Percentiles rank a stretch among this genome's conserved stretches.
phyloP scores from a whole-genome alignment of 768 basidiomycete genomes.

The Asterophora parasitica region DNA sequence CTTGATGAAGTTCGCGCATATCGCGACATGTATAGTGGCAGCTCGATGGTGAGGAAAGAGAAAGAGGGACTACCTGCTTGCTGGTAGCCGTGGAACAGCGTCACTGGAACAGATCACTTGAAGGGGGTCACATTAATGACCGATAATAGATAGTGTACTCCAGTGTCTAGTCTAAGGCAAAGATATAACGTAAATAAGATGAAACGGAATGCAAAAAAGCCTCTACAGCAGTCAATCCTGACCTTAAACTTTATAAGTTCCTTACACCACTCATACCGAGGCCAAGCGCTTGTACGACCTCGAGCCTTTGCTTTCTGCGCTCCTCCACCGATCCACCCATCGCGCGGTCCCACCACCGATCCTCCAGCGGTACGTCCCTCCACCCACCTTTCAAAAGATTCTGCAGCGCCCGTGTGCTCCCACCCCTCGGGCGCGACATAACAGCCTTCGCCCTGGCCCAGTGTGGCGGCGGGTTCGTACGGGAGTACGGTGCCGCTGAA shows the following conservation, averaged over 20 bases:
- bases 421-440: conserved; percentile 28
- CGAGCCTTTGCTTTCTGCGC: conserved; percentile 29
- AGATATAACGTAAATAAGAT: no score
- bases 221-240: no score
- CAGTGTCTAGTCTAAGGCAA: no score
- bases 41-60: no score
- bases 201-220: no score
- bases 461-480: conserved; percentile 42
- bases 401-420: conserved; percentile 35
- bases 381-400: conserved; percentile 55
- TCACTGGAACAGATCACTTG: no score
- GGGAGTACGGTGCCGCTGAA: conserved; percentile 35
- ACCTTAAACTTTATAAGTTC: conserved; percentile 5
- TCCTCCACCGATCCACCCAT: conserved; percentile 45
- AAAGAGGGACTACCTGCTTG: no score
- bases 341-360: conserved; percentile 69
- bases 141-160: no score
- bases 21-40: no score
- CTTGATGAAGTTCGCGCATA: no score
- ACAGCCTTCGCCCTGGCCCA: conserved; percentile 38
- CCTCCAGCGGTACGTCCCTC: conserved; percentile 50
- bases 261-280: conserved; percentile 32
- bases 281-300: conserved; percentile 28
- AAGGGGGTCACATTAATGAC: no score
- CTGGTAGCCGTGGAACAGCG: no score